Evolutionary conservation across 495 filamentous ascomycete species (phyloP), one percentile per base, ranked within the genome.

Genomic region (Cenococcum geophilum): DNA sequence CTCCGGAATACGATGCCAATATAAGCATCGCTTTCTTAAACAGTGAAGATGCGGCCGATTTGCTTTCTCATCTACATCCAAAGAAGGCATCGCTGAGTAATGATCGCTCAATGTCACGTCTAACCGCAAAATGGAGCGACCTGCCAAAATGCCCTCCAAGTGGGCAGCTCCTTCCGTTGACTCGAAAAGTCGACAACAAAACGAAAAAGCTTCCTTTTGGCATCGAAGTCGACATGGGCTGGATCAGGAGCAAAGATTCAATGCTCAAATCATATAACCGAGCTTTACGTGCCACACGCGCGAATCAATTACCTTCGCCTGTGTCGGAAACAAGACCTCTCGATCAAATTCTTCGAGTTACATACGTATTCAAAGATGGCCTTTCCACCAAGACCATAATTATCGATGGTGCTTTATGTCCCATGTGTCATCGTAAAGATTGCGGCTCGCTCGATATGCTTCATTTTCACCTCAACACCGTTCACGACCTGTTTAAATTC

Each of bases 171-270:
- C 16, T 56, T 5, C 53, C n/a, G 10, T 12, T 56, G 3, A 20
- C 21, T 11, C 36, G 53, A 5, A 56, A 20, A 21, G 34, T 21
- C 34, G 34, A 32, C 34, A 21, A 18, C 18, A 37, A 32, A 20
- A 21, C 18, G 37, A 49, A 47, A 21, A 49, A 58, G 23, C 25
- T 52, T 25, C 21, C 21, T 5, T 34, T 23, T 58, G 56, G 40
- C 5, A 34, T 58, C 20, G 43, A 58, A 12, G 36, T 58, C 11
- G 56, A 58, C 16, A 58, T 58, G 36, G 25, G n/a, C 16, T 58
- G 20, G 36, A 43, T 32, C 8, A 56, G 18, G 34, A 56, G 53
- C 53, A 34, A 56, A 32, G 53, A 22, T 16, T n/a, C 53, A 37
- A 22, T 37, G 34, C n/a, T 56, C 16, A 37, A 23, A 56, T n/a